Base-by-base conservation (phyloP, 805 yeast species). In the Yarrowia osloensis region DNA sequence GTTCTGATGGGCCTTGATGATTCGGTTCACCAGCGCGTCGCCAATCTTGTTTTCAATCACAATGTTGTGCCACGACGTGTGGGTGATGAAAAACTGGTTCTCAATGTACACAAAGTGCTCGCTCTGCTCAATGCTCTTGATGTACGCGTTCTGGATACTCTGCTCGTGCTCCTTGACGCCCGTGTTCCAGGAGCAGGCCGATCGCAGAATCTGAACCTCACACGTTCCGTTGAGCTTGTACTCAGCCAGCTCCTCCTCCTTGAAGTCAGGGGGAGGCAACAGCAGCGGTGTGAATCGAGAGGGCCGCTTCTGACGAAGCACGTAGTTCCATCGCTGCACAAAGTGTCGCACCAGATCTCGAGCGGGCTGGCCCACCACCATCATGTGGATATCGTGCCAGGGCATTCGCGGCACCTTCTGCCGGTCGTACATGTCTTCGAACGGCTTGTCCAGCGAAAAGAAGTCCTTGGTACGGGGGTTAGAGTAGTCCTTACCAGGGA, bases 301-400 rank as follows among this genome's bases (percentile, higher is more conserved):
- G 2, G 99, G 98, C 68, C 97, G 82, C 75, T 96, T 96, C 72
- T 92, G 97, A 73, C 99, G 85, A 63, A 96, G 77, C 44, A 95
- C 81, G 74, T 91, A 95, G 75, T 95, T 95, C 99, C 99, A 95
- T 73, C 99, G 85, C 79, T 95, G 99, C 15, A 92, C 96, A 77
- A 96, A 95, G 76, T 95, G 98, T 67, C 99, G 85, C 0, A 96
- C 85, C 65, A 94, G 77, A 76, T 95, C 99, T 68, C 98, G 83
- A 0, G 98, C 99, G 3, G 93, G 86, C 73, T 93, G 96, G 15
- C 99, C 99, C 2, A 93, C 85, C 0, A 96, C 87, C 79, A 92
- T 86, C 96, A 93, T 95, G 71, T 95, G 98, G 42, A 95, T 91
- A 82, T 95, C 99, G 77, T 95, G 99, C 99, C 99, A 95, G 11